phyloP scores from a whole-genome alignment of 2,329 filamentous ascomycete species.

The Chaetomiaceae sp. region DNA sequence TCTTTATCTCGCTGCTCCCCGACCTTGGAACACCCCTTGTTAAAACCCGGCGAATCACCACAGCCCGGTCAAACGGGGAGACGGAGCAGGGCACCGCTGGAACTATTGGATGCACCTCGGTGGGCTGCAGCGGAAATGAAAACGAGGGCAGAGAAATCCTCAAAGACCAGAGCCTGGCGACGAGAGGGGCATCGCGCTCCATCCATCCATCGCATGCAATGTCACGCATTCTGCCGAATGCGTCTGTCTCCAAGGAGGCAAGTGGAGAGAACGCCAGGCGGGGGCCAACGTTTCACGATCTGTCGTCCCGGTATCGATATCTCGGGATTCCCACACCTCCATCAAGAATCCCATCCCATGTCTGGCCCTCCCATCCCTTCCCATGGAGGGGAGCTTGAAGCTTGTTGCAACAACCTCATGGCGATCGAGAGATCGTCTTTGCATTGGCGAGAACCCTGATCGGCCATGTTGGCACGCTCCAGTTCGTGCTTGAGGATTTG shows the following conservation, averaged over 20 bases:
- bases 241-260: background rate
- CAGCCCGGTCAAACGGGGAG: slow-evolving; percentile 11
- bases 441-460: slow-evolving; percentile 12
- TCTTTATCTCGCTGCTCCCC: too few relatives aligned
- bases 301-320: background rate
- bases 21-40: slow-evolving; percentile 12
- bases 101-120: background rate
- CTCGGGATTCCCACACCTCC: slow-evolving; percentile 3
- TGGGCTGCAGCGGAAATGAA: background rate
- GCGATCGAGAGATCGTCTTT: slow-evolving; percentile 5
- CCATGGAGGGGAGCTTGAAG: background rate
- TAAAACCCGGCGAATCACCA: background rate
- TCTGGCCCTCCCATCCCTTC: background rate
- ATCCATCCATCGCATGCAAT: background rate
- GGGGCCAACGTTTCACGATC: background rate
- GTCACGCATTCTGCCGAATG: background rate
- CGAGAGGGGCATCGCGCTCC: background rate
- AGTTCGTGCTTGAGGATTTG: too few relatives aligned
- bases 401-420: background rate
- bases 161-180: too few relatives aligned
- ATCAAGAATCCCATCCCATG: slow-evolving; percentile 10
- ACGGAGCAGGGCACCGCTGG: slow-evolving; percentile 4
- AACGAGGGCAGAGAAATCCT: too few relatives aligned
- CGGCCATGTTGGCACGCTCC: background rate
- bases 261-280: background rate